Evolutionary conservation across 2,329 filamentous ascomycete species (phyloP).

Genomic region (Venturia oleaginea): DNA sequence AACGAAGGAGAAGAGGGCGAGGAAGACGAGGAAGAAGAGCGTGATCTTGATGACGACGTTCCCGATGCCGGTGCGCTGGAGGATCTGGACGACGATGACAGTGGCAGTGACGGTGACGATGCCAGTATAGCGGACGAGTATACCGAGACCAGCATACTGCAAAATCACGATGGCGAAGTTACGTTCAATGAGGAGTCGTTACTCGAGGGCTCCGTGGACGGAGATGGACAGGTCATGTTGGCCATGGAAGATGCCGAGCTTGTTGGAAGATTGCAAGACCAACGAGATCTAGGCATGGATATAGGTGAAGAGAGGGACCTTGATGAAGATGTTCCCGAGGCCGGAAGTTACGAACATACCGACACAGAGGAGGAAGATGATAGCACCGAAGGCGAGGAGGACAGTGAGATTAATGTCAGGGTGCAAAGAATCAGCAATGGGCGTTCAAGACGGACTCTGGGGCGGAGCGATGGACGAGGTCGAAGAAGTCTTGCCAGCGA

Average conservation of each 20-base stretch:
- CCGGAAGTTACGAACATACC: constrained; percentile 45
- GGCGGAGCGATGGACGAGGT: not conserved
- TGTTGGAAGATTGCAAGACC: constrained; percentile 37
- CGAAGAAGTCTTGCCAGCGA: constrained; percentile 8
- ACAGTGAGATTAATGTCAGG: not conserved
- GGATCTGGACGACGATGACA: constrained; percentile 32
- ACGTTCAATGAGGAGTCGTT: constrained; percentile 42
- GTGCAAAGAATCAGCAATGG: not conserved
- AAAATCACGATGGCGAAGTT: constrained; percentile 30
- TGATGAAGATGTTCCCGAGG: constrained; percentile 44
- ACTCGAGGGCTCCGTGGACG: constrained; percentile 34
- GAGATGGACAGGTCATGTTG: constrained; percentile 15
- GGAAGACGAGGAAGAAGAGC: constrained; percentile 31
- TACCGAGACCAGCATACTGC: constrained; percentile 34
- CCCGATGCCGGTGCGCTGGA: constrained; percentile 34
- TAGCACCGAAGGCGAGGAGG: constrained; percentile 15
- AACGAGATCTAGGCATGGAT: constrained; percentile 23
- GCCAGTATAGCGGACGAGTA: constrained; percentile 35
- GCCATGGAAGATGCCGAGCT: constrained; percentile 35
- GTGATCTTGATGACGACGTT: constrained; percentile 34
- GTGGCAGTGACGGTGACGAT: constrained; percentile 31
- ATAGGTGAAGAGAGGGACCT: constrained; percentile 23
- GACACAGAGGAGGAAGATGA: constrained; percentile 42
- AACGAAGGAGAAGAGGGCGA: constrained; percentile 23
- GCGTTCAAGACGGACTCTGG: not conserved